Base-by-base conservation (phyloP, 2,329 filamentous ascomycete genomes). In the Sporothrix protearum region DNA sequence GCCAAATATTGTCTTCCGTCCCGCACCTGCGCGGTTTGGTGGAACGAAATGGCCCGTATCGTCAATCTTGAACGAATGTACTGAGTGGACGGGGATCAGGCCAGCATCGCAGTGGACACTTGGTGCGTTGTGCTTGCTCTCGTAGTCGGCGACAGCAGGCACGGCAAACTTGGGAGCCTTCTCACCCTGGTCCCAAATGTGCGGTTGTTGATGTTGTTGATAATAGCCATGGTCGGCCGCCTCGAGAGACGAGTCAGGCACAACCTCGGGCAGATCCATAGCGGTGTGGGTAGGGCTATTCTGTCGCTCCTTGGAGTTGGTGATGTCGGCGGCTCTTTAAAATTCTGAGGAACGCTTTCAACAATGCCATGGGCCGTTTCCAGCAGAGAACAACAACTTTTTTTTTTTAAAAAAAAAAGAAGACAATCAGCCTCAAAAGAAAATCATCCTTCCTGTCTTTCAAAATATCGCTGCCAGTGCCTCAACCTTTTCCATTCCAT, bases 211-310 rank as follows among this genome's bases (percentile, higher is more conserved):
- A 2, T 30, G 49, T 22, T 28, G 49, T 28, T 22, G 49, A 28
- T 53, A 25, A 53, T 53, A 22, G 14, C 49, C 14, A 30, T 22
- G 49, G 39, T 19, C 25, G 9, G 75, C 49, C 30, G 69, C 72
- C 51, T 73, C 74, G 1, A 75, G 77, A 8, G 75, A 74, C 19
- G 72, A 51, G 39, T 76, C 75, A 10, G 71, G 72, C 6, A 76
- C 75, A 7, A 76, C 76, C 74, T 78, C 76, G 7, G 77, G 77
- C 53, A 76, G 75, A 72, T 75, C 63, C 63, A 71, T 78, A 72
- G 51, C 75, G 61, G 28, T 10, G 22, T 25, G 22, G 12, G 53
- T 61, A 25, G 16, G 19, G 19, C 10, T n/a, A 4, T 4, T 22
- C 14, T 51, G 42, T 14, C 47, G 36, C 14, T 16, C 28, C 14